Evolutionary conservation across 352 stramenopile genomes (phyloP), one percentile per base, ranked within the genome.

Genomic region (Globisporangium emineosum): DNA sequence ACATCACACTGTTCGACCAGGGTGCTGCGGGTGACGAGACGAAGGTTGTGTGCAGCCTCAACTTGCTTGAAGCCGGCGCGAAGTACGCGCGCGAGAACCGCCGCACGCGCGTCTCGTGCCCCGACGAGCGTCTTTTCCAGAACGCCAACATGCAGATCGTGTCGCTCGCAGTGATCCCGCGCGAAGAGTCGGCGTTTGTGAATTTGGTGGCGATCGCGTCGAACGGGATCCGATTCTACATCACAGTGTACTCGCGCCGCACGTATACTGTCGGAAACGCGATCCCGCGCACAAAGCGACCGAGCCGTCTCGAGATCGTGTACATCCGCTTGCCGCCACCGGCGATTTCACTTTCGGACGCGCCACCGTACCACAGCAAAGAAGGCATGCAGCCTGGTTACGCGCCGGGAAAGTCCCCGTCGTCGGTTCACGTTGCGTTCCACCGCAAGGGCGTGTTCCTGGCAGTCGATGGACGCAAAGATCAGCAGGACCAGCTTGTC

Each of bases 161-260:
- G 49, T 85, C 83, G 42, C 65, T 96, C 10, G 73, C 81, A 1
- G 71, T 87, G 5, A 76, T 96, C 0, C 64, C 76, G 32, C 81
- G 80, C 0, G 77, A 89, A 25, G 87, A 96, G 64, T 94, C 85
- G 17, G 78, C 85, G 54, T 81, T 89, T 13, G 79, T 98, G n/a
- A 97, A 87, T 35, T 77, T 98, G n/a, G 82, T 98, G 9, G 94
- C 91, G 13, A 74, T 98, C 13, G 96, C 91, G 7, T 92, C 90
- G 7, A 97, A 95, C 51, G 94, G 94, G n/a, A 89, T 98, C 42
- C 86, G 96, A 47, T 97, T 98, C 53, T 98, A 98, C 71, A 70
- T 98, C 21, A 96, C 92, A 0, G 90, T 79, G 0, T 89, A 98
- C 55, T 90, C 88, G n/a, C 73, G 83, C 5, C 73, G 80, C 13